phyloP scores from a whole-genome alignment of 768 basidiomycete species.

The Candolleomyces aberdarensis region DNA sequence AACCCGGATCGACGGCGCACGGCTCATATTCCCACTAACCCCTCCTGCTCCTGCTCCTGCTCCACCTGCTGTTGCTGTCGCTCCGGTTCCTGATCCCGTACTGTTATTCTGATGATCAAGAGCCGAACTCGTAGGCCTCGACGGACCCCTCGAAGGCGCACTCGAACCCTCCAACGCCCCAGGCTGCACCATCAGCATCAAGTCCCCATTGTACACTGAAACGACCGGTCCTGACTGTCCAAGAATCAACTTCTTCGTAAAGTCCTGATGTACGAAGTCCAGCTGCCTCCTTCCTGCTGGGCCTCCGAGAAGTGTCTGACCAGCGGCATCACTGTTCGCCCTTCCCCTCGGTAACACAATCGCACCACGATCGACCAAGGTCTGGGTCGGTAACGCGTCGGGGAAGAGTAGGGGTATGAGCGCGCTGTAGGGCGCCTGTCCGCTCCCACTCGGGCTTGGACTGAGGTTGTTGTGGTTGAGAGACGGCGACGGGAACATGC shows the following conservation, averaged over 20 bases:
- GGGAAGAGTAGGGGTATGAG: conserved; percentile 71
- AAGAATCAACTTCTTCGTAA: conserved; percentile 35
- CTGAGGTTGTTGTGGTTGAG: conserved; percentile 35
- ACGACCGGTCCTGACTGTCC: conserved; percentile 66
- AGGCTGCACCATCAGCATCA: conserved; percentile 65
- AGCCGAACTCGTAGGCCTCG: conserved; percentile 68
- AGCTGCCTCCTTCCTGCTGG: no score
- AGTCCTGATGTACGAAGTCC: conserved; percentile 26
- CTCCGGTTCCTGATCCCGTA: no score
- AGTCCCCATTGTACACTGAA: conserved; percentile 70
- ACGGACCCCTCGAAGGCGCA: conserved; percentile 56
- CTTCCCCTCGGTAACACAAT: no score
- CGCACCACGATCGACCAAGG: conserved; percentile 57
- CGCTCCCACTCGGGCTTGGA: conserved; percentile 8
- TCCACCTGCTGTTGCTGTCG: not conserved
- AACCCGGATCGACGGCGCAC: conserved; percentile 76
- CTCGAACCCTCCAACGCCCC: conserved; percentile 38
- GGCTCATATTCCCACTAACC: conserved; percentile 42
- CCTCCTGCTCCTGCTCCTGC: conserved; percentile 20
- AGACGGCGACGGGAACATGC: not conserved
- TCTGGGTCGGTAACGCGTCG: conserved; percentile 65
- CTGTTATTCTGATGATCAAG: conserved; percentile 25
- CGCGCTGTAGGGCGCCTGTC: no score
- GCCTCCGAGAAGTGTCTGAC: no score
- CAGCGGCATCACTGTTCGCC: no score